phyloP scores from a whole-genome alignment of 2,329 filamentous ascomycete genomes.

The Ampelomyces quisqualis region DNA sequence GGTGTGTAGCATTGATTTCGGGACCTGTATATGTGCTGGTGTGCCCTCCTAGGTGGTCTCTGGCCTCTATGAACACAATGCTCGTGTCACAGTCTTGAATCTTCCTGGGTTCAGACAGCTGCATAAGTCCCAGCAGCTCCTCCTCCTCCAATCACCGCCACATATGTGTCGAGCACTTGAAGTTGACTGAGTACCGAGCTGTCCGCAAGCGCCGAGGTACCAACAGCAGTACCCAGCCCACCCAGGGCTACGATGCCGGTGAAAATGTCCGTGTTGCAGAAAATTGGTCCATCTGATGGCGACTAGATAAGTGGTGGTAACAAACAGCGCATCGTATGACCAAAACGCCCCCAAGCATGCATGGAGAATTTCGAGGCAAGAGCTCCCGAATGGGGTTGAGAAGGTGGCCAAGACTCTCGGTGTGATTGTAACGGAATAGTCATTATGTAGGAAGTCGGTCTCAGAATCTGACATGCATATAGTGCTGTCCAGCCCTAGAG shows the following conservation, averaged over 20 bases:
- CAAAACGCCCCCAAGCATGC: no score
- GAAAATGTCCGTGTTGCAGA: neutral
- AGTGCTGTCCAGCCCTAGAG: neutral
- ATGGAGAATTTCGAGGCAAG: neutral
- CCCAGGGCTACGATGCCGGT: no score
- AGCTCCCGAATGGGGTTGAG: neutral
- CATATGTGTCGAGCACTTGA: constrained; percentile 26
- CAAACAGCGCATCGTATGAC: no score
- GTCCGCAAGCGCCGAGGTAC: neutral
- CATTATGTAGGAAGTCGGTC: neutral
- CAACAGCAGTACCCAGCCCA: neutral
- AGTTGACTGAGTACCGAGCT: neutral
- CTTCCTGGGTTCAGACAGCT: constrained; percentile 47
- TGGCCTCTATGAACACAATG: constrained; percentile 47
- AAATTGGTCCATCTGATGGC: no score
- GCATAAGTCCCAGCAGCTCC: constrained; percentile 48
- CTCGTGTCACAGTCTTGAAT: constrained; percentile 40
- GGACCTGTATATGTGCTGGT: constrained; percentile 51
- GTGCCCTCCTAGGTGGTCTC: constrained; percentile 50
- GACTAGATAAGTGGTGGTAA: no score
- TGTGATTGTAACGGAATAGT: neutral
- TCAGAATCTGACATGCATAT: neutral
- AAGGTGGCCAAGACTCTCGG: neutral
- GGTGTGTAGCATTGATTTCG: constrained; percentile 32
- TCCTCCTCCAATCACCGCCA: constrained; percentile 50